Evolutionary conservation across 208 protist species (phyloP), one percentile per base, ranked within the genome.

Genomic region (Acanthamoeba divionensis): DNA sequence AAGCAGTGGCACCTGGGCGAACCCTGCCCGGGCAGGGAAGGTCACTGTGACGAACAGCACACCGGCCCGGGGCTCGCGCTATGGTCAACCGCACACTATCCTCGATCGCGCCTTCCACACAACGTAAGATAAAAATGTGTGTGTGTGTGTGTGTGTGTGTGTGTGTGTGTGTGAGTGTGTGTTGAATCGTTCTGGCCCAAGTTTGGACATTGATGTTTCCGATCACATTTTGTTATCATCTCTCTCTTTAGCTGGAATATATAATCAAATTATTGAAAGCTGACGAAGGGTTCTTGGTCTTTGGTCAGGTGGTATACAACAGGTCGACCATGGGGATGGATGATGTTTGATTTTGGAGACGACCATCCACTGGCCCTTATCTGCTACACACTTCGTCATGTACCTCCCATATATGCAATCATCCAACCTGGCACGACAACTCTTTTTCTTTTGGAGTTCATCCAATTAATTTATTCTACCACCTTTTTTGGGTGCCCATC

Each of bases 291-390:
- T n/a, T n/a, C n/a, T n/a, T n/a, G n/a, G n/a, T n/a, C n/a, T n/a
- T n/a, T n/a, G n/a, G n/a, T n/a, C n/a, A n/a, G n/a, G 44, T 80
- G 71, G 71, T 80, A 80, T 50, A 80, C 71, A 12, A 62, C 71
- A 1, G 71, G 71, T 31, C 71, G 71, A n/a, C 71, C 71, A 1
- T 29, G 41, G 48, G 48, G 48, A 5, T 80, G 71, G 71, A 21
- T 80, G 31, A 57, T 15, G 29, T 26, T 80, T 31, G n/a, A 80
- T 0, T 50, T 80, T 31, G n/a, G 54, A 18, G 71, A 62, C 38
- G 29, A 5, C 1, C 4, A 36, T 6, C 48, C 1, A 45, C 12
- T 24, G 36, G 13, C 12, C 4, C 12, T 24, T 31, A 31, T 18
- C 1, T 71, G 63, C 12, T 8, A n/a, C 29, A 29, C 12, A 12